Conservation (phyloP, 2,329 filamentous ascomycete species). For the Podosphaera fusca region DNA sequence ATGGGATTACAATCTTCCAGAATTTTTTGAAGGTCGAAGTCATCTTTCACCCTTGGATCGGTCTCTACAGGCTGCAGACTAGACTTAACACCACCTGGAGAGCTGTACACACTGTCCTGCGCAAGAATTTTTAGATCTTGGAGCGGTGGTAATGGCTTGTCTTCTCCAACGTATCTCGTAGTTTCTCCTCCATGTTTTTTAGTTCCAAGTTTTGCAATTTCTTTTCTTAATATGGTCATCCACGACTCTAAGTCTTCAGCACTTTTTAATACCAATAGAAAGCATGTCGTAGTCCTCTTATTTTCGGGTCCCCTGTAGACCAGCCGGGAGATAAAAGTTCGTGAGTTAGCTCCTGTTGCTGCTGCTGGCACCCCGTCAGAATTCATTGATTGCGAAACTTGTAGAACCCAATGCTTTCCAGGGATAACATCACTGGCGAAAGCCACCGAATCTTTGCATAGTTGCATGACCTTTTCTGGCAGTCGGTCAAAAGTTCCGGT, state of each 20-base stretch:
- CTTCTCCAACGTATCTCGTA: conserved; percentile 25
- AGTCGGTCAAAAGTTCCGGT: conserved; percentile 46
- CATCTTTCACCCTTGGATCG: conserved; percentile 6
- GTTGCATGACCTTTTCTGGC: conserved; percentile 50
- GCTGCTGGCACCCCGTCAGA: conserved; percentile 27
- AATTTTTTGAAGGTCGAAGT: conserved; percentile 5
- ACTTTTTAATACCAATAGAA: conserved; percentile 50
- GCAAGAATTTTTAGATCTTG: too few species aligned
- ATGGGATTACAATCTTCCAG: conserved; percentile 5
- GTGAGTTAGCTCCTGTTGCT: conserved; percentile 19
- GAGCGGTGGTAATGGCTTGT: conserved; percentile 12
- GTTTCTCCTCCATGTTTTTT: conserved; percentile 39
- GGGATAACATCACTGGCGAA: conserved; percentile 64
- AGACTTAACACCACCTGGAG: too few species aligned
- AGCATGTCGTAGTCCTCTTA: conserved; percentile 30
- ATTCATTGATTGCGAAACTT: conserved; percentile 44
- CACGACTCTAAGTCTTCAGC: conserved; percentile 56
- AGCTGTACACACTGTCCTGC: too few species aligned
- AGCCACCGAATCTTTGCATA: conserved; percentile 53
- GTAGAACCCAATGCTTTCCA: conserved; percentile 58
- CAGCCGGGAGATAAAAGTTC: conserved; percentile 42
- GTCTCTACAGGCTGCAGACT: too few species aligned
- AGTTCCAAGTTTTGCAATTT: conserved; percentile 48
- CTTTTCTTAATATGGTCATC: conserved; percentile 42
- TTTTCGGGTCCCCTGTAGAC: conserved; percentile 34